These are phyloP conservation scores for Populus ilicifolia DNA, from an alignment of 345 rosid genomes.

Conservation along the genomic window DNA sequence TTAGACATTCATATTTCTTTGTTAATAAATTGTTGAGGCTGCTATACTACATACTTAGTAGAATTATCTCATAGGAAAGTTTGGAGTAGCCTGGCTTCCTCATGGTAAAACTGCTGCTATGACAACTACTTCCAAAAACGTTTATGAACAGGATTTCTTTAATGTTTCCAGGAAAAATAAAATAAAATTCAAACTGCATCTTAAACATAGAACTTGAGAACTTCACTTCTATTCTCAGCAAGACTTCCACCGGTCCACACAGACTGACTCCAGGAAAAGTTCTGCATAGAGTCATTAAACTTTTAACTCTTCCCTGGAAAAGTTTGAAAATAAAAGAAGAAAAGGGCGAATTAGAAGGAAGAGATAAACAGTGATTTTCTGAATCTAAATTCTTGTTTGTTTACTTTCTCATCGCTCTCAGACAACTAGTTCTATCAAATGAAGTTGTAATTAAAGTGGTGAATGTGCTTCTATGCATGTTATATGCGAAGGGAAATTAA, in stretches of 20 bases:
- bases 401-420: neutral
- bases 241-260: neutral
- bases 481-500: neutral
- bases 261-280: neutral
- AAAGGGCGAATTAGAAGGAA: neutral
- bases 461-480: neutral
- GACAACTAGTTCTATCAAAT: neutral
- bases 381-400: neutral
- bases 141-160: neutral
- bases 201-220: neutral
- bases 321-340: neutral
- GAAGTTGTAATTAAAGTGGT: neutral
- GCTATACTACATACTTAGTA: neutral
- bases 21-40: neutral
- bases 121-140: neutral
- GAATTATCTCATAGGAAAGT: neutral
- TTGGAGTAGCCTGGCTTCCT: neutral
- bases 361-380: neutral
- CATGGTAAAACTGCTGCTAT: conserved; percentile 1
- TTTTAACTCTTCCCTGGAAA: neutral
- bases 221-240: neutral
- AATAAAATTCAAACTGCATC: neutral
- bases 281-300: neutral
- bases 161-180: neutral
- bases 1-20: neutral